Percentiles rank a stretch among this genome's conserved stretches.
These are phyloP conservation scores for Diplodia scrobiculata DNA, from an alignment of 2,329 filamentous ascomycete species.

Conservation along the genomic window DNA sequence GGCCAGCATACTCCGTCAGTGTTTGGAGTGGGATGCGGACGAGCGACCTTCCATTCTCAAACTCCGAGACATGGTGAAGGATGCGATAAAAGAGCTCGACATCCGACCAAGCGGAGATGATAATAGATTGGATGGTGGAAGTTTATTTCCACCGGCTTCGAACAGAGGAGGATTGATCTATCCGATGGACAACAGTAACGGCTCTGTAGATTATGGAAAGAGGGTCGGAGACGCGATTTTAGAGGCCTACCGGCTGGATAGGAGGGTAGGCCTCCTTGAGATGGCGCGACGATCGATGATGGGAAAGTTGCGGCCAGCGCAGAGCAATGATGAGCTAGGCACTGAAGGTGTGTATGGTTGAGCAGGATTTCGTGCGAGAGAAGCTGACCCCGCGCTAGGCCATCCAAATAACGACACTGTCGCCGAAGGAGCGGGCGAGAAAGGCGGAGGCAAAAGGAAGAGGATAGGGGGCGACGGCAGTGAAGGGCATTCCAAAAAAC, in stretches of 20 bases:
- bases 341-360: neutral
- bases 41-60: constrained; percentile 3
- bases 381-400: neutral
- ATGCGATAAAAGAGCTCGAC: neutral
- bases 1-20: constrained; percentile 1
- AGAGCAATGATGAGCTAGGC: neutral
- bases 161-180: neutral
- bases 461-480: neutral
- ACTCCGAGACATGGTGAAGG: neutral
- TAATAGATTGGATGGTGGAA: no score
- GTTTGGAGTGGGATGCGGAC: neutral
- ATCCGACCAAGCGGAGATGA: neutral
- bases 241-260: neutral
- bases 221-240: no score
- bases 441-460: neutral
- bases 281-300: neutral
- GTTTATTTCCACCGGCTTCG: neutral
- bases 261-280: neutral
- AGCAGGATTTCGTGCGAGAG: neutral
- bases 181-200: neutral
- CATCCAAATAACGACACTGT: no score
- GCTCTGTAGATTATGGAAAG: neutral
- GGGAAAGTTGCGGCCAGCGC: neutral
- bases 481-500: neutral
- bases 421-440: neutral